Percentiles rank a stretch among this genome's conserved stretches.
phyloP scores from a whole-genome alignment of 2,329 filamentous ascomycete genomes.

The Cladophialophora yegresii region DNA sequence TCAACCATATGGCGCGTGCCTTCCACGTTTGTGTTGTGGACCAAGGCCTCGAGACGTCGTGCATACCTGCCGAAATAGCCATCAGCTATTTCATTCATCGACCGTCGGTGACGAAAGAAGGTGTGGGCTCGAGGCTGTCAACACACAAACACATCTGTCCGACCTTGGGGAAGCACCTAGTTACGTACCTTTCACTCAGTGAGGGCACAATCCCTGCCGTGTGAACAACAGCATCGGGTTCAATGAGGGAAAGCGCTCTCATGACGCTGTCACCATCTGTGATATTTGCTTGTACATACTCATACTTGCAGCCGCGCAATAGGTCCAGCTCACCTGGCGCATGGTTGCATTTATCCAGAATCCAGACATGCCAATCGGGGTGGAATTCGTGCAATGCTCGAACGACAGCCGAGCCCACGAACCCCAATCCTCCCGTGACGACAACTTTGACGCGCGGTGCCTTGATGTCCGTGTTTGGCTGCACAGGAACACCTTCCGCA shows the following conservation, averaged over 20 bases:
- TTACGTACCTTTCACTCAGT: constrained; percentile 40
- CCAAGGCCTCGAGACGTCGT: constrained; percentile 42
- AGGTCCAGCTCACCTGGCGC: constrained; percentile 15
- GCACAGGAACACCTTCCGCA: constrained; percentile 3
- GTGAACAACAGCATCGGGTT: constrained; percentile 57
- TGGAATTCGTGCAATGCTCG: constrained; percentile 44
- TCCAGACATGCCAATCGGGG: constrained; percentile 42
- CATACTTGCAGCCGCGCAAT: constrained; percentile 20
- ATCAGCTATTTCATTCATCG: constrained; percentile 28
- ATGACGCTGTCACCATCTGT: constrained; percentile 38
- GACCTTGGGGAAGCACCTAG: not conserved
- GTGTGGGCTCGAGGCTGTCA: not conserved
- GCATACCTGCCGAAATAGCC: constrained; percentile 36
- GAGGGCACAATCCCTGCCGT: constrained; percentile 53
- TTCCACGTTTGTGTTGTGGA: constrained; percentile 56
- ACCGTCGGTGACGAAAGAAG: not conserved
- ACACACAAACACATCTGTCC: not conserved
- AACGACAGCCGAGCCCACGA: constrained; percentile 45
- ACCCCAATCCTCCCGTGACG: constrained; percentile 45
- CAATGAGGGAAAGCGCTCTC: constrained; percentile 44
- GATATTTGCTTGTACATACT: constrained; percentile 39
- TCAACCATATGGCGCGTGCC: constrained; percentile 58
- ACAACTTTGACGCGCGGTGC: constrained; percentile 36
- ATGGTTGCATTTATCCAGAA: constrained; percentile 42
- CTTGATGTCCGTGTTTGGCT: not conserved